phyloP scores from a whole-genome alignment of 495 filamentous ascomycete genomes.

The Pseudoneurospora amorphoporcata region DNA sequence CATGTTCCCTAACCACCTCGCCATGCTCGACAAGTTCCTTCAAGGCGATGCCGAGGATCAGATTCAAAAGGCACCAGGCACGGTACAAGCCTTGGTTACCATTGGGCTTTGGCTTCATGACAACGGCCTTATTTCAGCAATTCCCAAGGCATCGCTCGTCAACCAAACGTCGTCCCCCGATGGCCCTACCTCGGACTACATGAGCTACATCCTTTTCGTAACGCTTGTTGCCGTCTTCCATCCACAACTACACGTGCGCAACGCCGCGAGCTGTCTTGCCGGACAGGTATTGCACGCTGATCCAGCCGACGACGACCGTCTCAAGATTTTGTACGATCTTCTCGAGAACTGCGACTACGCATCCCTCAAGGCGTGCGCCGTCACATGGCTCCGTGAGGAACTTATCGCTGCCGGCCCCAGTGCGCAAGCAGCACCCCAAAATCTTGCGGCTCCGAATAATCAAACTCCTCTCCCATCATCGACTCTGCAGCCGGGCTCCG shows the following conservation, averaged over 20 bases:
- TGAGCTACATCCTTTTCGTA: slow-evolving; percentile 50
- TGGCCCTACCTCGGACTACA: slow-evolving; percentile 30
- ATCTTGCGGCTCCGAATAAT: not conserved
- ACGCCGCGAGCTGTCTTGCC: slow-evolving; percentile 65
- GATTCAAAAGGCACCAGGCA: slow-evolving; percentile 26
- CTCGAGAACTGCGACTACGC: slow-evolving; percentile 72
- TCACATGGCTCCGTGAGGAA: slow-evolving; percentile 83
- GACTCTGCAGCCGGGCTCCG: slow-evolving; percentile 6
- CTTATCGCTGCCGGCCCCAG: slow-evolving; percentile 41
- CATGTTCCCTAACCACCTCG: slow-evolving; percentile 55
- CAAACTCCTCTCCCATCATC: not conserved
- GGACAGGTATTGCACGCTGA: slow-evolving; percentile 64
- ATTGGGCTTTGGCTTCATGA: slow-evolving; percentile 42
- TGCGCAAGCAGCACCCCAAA: slow-evolving; percentile 2
- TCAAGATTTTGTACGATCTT: slow-evolving; percentile 69
- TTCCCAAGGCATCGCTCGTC: slow-evolving; percentile 6
- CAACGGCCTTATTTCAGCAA: slow-evolving; percentile 18
- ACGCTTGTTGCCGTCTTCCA: slow-evolving; percentile 59
- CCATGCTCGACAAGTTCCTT: slow-evolving; percentile 50
- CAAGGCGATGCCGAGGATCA: slow-evolving; percentile 31
- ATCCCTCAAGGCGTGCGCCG: slow-evolving; percentile 67
- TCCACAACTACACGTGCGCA: slow-evolving; percentile 54
- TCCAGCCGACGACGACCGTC: slow-evolving; percentile 55
- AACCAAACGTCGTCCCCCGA: slow-evolving; percentile 10
- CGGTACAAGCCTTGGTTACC: slow-evolving; percentile 38